Conservation (phyloP, 164 flowering plant species). For the Liquidambar formosana region DNA sequence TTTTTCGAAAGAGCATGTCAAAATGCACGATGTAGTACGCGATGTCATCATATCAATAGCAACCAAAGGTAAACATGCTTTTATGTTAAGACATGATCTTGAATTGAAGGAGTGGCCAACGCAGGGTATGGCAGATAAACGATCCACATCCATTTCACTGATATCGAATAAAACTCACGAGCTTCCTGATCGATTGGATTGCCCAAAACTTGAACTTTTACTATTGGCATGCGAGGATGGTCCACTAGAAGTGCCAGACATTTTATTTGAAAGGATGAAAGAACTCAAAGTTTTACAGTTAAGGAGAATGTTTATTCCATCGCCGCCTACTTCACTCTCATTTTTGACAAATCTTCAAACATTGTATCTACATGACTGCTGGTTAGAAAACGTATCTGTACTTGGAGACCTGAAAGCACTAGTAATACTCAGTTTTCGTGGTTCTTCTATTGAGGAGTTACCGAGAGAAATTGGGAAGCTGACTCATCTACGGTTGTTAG, state of each 20-base stretch:
- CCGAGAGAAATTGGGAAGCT: slow-evolving; percentile 12
- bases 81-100: neutral
- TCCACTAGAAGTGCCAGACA: neutral
- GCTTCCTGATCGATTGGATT: slow-evolving; percentile 7
- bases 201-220: slow-evolving; percentile 6
- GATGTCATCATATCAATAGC: slow-evolving; percentile 8
- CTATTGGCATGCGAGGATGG: neutral
- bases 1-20: neutral
- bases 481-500: slow-evolving; percentile 1
- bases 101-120: neutral
- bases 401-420: slow-evolving; percentile 14
- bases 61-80: neutral
- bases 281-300: slow-evolving; percentile 15
- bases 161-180: neutral
- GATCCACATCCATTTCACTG: neutral
- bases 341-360: slow-evolving; percentile 9
- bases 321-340: slow-evolving; percentile 5
- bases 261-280: neutral
- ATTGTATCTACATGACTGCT: slow-evolving; percentile 11
- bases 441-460: neutral
- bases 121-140: neutral
- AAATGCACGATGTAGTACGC: slow-evolving; percentile 14
- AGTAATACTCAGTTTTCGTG: slow-evolving; percentile 7
- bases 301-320: neutral
- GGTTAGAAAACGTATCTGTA: neutral